These are phyloP conservation scores for Cladosporium sp. DNA, from an alignment of 2,329 filamentous ascomycete species.

Conservation along the genomic window DNA sequence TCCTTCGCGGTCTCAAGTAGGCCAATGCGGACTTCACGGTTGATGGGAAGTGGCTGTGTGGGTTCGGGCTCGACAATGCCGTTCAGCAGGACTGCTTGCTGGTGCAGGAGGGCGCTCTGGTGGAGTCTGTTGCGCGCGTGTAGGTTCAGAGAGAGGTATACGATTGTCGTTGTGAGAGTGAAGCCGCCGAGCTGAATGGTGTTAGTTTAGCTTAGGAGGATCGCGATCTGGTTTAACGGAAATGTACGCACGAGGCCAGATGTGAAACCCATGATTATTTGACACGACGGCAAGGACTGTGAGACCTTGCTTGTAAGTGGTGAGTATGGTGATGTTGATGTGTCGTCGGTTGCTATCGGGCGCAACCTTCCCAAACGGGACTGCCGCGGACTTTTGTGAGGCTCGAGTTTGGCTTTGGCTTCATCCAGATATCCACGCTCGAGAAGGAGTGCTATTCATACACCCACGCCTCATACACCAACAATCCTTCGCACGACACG, in stretches of 20 bases:
- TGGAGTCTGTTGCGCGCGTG: conserved; percentile 50
- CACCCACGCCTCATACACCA: background rate
- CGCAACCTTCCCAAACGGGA: conserved; percentile 11
- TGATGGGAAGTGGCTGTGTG: conserved; percentile 39
- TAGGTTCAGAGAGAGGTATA: conserved; percentile 42
- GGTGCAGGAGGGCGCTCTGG: conserved; percentile 48
- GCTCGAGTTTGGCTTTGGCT: conserved; percentile 4
- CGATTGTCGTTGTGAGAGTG: conserved; percentile 50
- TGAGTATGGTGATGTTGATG: conserved; percentile 9
- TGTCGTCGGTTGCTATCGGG: conserved; percentile 5
- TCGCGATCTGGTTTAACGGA: background rate
- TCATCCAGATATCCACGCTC: background rate
- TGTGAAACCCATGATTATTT: conserved; percentile 49
- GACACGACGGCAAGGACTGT: conserved; percentile 12
- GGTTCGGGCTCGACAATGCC: conserved; percentile 47
- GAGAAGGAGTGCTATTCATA: background rate
- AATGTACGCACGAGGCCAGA: conserved; percentile 49
- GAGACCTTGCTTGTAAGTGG: background rate
- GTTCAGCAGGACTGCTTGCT: conserved; percentile 46
- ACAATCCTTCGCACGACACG: background rate
- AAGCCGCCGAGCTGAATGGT: conserved; percentile 48
- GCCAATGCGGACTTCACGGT: conserved; percentile 43
- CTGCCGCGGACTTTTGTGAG: conserved; percentile 9
- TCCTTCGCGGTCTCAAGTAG: conserved; percentile 51
- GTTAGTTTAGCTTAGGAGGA: conserved; percentile 13